These are phyloP conservation scores for Magnusiomyces tetraspermus DNA, from an alignment of 1,139 yeast species.

Conservation along the genomic window DNA sequence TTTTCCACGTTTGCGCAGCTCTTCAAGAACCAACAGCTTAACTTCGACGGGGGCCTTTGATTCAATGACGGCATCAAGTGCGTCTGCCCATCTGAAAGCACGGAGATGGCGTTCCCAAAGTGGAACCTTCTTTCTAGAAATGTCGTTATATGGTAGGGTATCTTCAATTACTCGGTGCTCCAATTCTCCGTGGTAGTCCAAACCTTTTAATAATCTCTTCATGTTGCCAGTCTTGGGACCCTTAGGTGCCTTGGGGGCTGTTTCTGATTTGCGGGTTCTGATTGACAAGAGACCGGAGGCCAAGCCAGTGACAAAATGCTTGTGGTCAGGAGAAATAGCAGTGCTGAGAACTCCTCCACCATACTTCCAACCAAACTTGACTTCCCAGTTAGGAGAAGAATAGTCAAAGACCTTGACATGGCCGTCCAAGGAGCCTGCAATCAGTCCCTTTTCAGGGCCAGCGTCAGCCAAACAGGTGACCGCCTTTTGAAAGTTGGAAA, in stretches of 20 bases:
- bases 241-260: constrained; percentile 42
- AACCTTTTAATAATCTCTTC: constrained; percentile 79
- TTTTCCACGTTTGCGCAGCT: constrained; percentile 80
- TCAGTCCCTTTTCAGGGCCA: constrained; percentile 47
- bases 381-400: constrained; percentile 65
- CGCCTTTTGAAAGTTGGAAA: constrained; percentile 82
- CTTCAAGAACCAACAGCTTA: constrained; percentile 72
- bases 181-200: constrained; percentile 82
- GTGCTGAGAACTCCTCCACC: constrained; percentile 87
- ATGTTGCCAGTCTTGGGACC: constrained; percentile 41
- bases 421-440: constrained; percentile 94
- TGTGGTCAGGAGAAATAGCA: constrained; percentile 81
- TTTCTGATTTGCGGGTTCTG: constrained; percentile 61
- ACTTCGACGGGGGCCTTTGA: constrained; percentile 71
- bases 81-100: constrained; percentile 87
- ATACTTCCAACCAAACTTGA: constrained; percentile 94
- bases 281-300: constrained; percentile 82
- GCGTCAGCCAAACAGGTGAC: constrained; percentile 72
- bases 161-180: constrained; percentile 67
- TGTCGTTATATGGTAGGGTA: constrained; percentile 23
- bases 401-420: constrained; percentile 93
- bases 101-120: constrained; percentile 77
- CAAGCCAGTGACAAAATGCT: constrained; percentile 90
- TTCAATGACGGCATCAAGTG: constrained; percentile 75
- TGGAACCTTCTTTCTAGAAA: constrained; percentile 52